Base-by-base conservation (phyloP, 371 early-diverging fungal genomes). In the Syncephalastrum monosporum region DNA sequence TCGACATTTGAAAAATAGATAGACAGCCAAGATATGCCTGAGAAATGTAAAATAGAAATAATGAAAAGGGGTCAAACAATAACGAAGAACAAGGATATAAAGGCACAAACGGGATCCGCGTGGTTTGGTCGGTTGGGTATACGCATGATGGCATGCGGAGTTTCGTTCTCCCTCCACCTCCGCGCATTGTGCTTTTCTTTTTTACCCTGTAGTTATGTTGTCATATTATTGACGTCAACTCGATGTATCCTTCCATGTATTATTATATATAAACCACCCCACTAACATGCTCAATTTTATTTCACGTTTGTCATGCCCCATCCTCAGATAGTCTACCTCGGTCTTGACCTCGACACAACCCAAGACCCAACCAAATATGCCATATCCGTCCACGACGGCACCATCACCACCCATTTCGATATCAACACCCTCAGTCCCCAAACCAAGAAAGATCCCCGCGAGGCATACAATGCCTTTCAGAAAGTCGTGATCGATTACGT, bases 381-480 rank as follows among this genome's bases (percentile, higher is more conserved):
- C 33, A 65, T 84, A 42, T 82, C 78, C 23, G 71, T 78, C 2
- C 82, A 87, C 53, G 85, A 87, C 60, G 85, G 85, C 17, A 71
- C 71, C 56, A 83, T 79, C 47, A 63, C 71, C 23, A 72, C 72
- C 5, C 82, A 83, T 47, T 80, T 66, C 42, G 38, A 33, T 6
- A 33, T 33, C 10, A 12, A 68, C 46, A 77, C 72, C 53, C 49
- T 60, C 24, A 78, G 79, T 10, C 53, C 53, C 19, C 59, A 72
- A 8, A 24, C 48, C 8, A 56, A 69, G 41, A 65, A 64, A 38
- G 15, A 49, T 6, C 23, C 16, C 10, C 44, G 42, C 1, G 65
- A 70, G 45, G 68, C 72, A 13, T 68, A 75, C 17, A 43, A 65
- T 0, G 54, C 65, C 42, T 55, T 84, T 42, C 65, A 75, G 17